phyloP scores from a whole-genome alignment of 2,329 filamentous ascomycete genomes.

The Ascochyta clinopodiicola region DNA sequence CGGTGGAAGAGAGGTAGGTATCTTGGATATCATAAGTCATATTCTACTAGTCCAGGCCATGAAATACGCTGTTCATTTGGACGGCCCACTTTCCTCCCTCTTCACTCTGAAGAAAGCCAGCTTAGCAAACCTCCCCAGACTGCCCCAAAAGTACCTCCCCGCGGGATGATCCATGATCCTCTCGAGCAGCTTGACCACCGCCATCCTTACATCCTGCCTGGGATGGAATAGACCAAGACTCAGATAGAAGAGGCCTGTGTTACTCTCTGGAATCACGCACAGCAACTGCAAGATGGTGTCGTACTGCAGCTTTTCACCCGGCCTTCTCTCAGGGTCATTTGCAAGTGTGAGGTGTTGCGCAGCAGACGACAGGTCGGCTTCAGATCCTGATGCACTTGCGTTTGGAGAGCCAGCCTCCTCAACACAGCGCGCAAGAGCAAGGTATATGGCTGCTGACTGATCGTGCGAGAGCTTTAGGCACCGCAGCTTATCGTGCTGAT shows the following conservation, averaged over 20 bases:
- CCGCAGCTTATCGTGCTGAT: constrained; percentile 89
- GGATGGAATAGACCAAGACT: constrained; percentile 92
- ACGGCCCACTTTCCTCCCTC: constrained; percentile 58
- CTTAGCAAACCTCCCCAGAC: constrained; percentile 86
- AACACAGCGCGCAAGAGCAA: constrained; percentile 77
- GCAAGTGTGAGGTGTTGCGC: constrained; percentile 33
- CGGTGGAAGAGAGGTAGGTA: too few species aligned
- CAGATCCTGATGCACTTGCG: constrained; percentile 24
- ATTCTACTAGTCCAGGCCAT: not conserved
- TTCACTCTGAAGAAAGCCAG: constrained; percentile 82
- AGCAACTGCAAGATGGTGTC: constrained; percentile 66
- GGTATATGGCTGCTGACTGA: constrained; percentile 83
- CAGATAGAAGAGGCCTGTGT: constrained; percentile 89
- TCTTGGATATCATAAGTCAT: not conserved
- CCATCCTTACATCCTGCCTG: constrained; percentile 76
- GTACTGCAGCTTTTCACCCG: constrained; percentile 41
- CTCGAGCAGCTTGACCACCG: constrained; percentile 80
- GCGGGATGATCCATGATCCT: constrained; percentile 86
- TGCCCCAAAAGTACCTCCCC: constrained; percentile 90
- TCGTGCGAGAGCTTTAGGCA: constrained; percentile 77
- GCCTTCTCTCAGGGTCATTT: constrained; percentile 33
- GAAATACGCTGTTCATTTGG: not conserved
- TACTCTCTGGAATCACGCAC: constrained; percentile 81
- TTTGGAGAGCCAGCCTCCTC: constrained; percentile 52
- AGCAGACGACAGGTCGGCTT: constrained; percentile 26